A percentile compares a stretch with the other conserved stretches of the same genome.
These are phyloP conservation scores for Linnemannia zychae DNA, from an alignment of 192 early-diverging fungal genomes.

Conservation along the genomic window DNA sequence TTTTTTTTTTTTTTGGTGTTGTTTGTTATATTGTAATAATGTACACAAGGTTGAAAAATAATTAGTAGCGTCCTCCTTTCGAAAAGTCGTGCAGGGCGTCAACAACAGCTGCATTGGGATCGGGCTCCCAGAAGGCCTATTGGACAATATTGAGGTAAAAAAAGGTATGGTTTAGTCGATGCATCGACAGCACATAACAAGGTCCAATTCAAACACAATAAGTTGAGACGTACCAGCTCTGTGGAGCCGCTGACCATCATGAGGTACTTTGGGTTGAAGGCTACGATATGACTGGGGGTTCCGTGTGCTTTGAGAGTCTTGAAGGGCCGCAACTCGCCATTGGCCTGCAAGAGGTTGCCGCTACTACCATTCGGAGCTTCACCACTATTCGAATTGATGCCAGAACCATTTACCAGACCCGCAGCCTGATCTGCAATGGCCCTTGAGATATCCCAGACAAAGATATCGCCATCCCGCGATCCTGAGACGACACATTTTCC, in stretches of 20 bases:
- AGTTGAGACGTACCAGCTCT: conserved; percentile 72
- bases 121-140: conserved; percentile 56
- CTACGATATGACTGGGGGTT: conserved; percentile 69
- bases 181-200: neutral
- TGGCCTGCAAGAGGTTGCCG: conserved; percentile 11
- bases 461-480: conserved; percentile 73
- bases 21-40: neutral
- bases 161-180: neutral
- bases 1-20: neutral
- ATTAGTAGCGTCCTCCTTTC: conserved; percentile 34
- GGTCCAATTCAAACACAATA: neutral
- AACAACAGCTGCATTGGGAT: conserved; percentile 35
- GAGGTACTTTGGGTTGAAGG: conserved; percentile 80
- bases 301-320: conserved; percentile 62
- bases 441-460: conserved; percentile 72
- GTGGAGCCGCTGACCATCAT: conserved; percentile 79
- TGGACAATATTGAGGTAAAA: neutral
- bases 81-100: conserved; percentile 52
- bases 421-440: conserved; percentile 54
- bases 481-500: conserved; percentile 78
- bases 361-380: conserved; percentile 6
- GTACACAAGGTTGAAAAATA: neutral
- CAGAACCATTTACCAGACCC: conserved; percentile 22
- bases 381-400: neutral
- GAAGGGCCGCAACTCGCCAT: conserved; percentile 54